These are phyloP conservation scores for Pichia rugopelliculosa DNA, from an alignment of 805 yeast genomes.

Conservation along the genomic window DNA sequence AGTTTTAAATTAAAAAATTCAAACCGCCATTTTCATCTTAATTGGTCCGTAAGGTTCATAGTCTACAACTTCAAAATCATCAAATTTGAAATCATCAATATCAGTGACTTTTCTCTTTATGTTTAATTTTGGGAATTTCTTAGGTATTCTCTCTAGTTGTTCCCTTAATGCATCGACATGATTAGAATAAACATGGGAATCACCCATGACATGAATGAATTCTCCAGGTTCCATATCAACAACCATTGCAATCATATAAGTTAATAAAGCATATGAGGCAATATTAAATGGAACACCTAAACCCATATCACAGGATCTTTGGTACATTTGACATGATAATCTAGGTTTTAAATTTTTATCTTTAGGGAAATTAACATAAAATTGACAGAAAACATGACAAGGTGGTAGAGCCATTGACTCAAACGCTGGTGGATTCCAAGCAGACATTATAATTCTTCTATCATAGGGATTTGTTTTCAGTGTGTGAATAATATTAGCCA, in stretches of 20 bases:
- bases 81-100: constrained; percentile 84
- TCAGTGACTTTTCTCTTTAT: constrained; percentile 59
- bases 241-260: constrained; percentile 93
- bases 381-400: constrained; percentile 94
- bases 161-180: constrained; percentile 86
- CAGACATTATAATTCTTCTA: constrained; percentile 87
- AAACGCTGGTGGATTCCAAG: constrained; percentile 98
- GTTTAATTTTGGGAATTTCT: constrained; percentile 67
- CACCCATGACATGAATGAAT: constrained; percentile 92
- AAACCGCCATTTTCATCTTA: constrained; percentile 97
- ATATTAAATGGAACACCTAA: constrained; percentile 98
- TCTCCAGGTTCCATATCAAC: constrained; percentile 94
- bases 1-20: constrained; percentile 15
- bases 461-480: constrained; percentile 88
- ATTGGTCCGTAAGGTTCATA: constrained; percentile 80
- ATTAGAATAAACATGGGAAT: constrained; percentile 89
- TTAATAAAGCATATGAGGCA: constrained; percentile 89
- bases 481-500: constrained; percentile 69
- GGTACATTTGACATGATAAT: constrained; percentile 84
- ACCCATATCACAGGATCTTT: constrained; percentile 99
- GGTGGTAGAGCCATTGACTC: constrained; percentile 96
- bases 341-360: constrained; percentile 40
- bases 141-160: constrained; percentile 71
- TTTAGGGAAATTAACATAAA: constrained; percentile 80
- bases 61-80: constrained; percentile 75